Base-by-base conservation (phyloP, 2,329 filamentous ascomycete genomes). In the Dothidotthia symphoricarpi region DNA sequence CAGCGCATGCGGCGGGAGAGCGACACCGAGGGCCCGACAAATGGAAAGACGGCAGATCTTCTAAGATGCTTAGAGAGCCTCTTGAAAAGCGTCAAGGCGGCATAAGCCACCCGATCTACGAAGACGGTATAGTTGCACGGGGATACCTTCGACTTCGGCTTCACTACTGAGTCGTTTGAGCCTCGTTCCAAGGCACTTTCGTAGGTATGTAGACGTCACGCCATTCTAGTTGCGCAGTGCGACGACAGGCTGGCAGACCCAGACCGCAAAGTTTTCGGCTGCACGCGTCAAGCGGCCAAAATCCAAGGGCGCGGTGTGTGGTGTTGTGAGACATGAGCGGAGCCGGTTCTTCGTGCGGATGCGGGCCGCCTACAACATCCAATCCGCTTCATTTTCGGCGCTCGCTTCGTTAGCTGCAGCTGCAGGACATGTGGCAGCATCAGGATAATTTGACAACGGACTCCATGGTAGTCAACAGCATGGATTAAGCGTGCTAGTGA, bases 351-450 rank as follows among this genome's bases (percentile, higher is more conserved):
- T 28, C 49, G 48, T 40, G 60, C 56, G 55, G 59, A 45, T 38
- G 34, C 59, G 59, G 57, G 49, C 59, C 55, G 59, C 42, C 22
- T 31, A 28, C 25, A 22, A 44, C 35, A 47, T 43, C 62, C 60
- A 67, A 66, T 64, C 48, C 48, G 38, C 45, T 34, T 50, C 43
- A 40, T 41, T 43, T 29, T 34, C n/a, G n/a, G 34, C 28, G 41
- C 52, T 59, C 55, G 57, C 55, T 56, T 51, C 37, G 37, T 58
- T 66, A 67, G 62, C 59, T 66, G 63, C 63, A 66, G 55, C 52
- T 43, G 54, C 47, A 63, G 57, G 59, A 64, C 62, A 67, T 65
- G 63, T 67, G 63, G 63, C 63, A 67, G 58, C 59, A 55, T 51
- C 51, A 61, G 53, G 51, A 46, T 47, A 44, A 51, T 47, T 53